A percentile compares a stretch with the other conserved stretches of the same genome.
Conservation (phyloP, 1,284 basidiomycete genomes). For the Melanopsichium pennsylvanicum region DNA sequence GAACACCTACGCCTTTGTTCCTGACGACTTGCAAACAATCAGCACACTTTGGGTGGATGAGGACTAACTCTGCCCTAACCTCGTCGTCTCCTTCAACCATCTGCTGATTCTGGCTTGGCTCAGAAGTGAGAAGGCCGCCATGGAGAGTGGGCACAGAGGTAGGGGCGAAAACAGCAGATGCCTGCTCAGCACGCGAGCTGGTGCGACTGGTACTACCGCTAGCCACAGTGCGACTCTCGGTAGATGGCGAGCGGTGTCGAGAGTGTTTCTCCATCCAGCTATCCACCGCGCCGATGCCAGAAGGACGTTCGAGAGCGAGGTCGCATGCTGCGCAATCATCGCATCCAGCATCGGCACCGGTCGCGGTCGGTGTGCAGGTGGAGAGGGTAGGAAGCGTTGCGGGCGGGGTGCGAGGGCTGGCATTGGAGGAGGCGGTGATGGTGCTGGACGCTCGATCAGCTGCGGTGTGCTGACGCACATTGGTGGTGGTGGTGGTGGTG, state of each 20-base stretch:
- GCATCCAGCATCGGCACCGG: conserved; percentile 21
- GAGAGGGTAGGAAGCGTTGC: no score
- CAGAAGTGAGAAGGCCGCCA: conserved; percentile 26
- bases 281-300: conserved; percentile 50
- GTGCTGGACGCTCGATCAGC: conserved; percentile 10
- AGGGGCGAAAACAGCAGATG: background rate
- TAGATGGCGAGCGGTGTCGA: conserved; percentile 3
- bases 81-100: conserved; percentile 1
- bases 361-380: conserved; percentile 15
- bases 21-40: conserved; percentile 32
- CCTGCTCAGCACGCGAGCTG: conserved; percentile 3
- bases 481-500: background rate
- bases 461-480: background rate
- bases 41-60: conserved; percentile 33
- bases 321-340: conserved; percentile 55
- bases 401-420: conserved; percentile 21
- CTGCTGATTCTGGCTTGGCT: background rate
- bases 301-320: conserved; percentile 41
- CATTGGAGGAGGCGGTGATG: conserved; percentile 17
- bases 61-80: conserved; percentile 32
- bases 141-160: conserved; percentile 19
- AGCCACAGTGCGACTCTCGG: background rate
- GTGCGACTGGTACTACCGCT: conserved; percentile 5
- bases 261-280: conserved; percentile 40
- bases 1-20: conserved; percentile 35